Conservation (phyloP, 164 flowering plant genomes). For the Vitis labrusca region DNA sequence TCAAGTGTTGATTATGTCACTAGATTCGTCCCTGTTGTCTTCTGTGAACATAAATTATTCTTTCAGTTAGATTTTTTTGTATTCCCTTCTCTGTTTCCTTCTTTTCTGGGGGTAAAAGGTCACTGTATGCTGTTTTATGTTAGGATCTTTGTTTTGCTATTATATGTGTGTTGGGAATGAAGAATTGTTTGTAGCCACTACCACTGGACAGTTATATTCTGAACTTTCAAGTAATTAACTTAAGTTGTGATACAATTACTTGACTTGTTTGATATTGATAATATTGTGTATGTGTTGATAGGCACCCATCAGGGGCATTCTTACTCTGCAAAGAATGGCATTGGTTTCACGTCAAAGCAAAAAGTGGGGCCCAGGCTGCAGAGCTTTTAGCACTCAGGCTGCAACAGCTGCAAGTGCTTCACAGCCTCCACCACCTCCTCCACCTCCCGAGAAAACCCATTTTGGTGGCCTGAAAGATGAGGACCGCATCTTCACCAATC, state of each 20-base stretch:
- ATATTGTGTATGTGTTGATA: constrained; percentile 18
- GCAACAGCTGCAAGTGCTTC: constrained; percentile 63
- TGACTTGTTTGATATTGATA: not conserved
- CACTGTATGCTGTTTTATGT: no score
- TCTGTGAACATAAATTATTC: not conserved
- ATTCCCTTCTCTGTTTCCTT: no score
- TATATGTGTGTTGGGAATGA: no score
- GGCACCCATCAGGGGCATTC: constrained; percentile 71
- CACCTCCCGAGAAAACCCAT: constrained; percentile 95
- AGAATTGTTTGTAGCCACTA: not conserved
- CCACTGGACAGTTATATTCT: not conserved
- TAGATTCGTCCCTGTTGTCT: no score
- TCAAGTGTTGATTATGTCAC: no score
- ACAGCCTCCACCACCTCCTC: constrained; percentile 94
- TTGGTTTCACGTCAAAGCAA: constrained; percentile 26
- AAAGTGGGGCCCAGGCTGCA: constrained; percentile 37
- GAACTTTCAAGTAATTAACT: not conserved
- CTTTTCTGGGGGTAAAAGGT: no score
- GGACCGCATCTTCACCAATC: constrained; percentile 92
- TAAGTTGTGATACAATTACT: not conserved
- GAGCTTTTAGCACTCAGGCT: constrained; percentile 74
- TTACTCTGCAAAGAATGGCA: constrained; percentile 50
- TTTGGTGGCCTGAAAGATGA: constrained; percentile 97
- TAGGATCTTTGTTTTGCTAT: no score
- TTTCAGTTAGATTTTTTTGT: no score